phyloP scores from a whole-genome alignment of 2,329 filamentous ascomycete species.

The Verticillium zaregamsianum region DNA sequence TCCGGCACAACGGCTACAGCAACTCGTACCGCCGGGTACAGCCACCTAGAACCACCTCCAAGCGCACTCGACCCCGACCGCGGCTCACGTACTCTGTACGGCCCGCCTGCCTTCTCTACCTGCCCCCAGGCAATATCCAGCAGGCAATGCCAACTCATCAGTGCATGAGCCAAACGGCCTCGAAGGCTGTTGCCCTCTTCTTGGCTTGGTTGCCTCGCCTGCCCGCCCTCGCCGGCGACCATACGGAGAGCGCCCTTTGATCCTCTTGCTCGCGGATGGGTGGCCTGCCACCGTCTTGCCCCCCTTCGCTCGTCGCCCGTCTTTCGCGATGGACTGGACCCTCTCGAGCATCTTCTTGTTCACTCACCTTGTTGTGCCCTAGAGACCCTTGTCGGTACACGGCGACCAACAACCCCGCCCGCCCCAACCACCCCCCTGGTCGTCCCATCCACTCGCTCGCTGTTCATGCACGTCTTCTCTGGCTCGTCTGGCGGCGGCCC shows the following conservation, averaged over 20 bases:
- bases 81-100: background rate
- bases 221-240: conserved; percentile 13
- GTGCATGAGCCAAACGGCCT: conserved; percentile 54
- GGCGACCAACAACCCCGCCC: background rate
- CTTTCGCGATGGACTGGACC: background rate
- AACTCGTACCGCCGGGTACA: background rate
- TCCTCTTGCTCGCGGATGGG: background rate
- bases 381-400: conserved; percentile 5
- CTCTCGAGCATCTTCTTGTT: background rate
- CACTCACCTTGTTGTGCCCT: conserved; percentile 2
- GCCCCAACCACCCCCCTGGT: conserved; percentile 1
- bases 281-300: background rate
- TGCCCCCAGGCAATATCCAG: conserved; percentile 44
- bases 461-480: conserved; percentile 15
- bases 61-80: background rate
- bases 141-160: conserved; percentile 71
- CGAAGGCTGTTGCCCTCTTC: conserved; percentile 18
- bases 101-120: conserved; percentile 18
- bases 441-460: conserved; percentile 7
- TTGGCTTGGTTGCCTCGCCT: conserved; percentile 37
- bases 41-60: background rate
- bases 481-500: conserved; percentile 7
- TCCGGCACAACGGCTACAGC: background rate
- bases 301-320: background rate
- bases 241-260: background rate